phyloP scores from a whole-genome alignment of 2,329 filamentous ascomycete genomes.

The Stenocarpella maydis region DNA sequence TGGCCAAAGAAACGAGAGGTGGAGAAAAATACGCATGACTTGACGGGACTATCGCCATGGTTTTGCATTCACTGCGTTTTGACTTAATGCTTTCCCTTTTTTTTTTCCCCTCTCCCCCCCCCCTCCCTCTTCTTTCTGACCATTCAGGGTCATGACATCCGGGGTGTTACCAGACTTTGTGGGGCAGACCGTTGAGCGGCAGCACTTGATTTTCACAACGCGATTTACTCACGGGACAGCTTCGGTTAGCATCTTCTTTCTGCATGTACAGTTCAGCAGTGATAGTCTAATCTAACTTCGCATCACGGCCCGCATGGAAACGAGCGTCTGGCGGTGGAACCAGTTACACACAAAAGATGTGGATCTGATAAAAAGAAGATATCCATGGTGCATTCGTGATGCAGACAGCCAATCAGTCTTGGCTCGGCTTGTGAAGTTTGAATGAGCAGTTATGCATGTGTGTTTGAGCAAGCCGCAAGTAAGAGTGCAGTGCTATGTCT shows the following conservation, averaged over 20 bases:
- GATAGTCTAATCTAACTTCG: neutral
- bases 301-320: neutral
- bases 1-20: neutral
- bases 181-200: constrained; percentile 4
- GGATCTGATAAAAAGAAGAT: neutral
- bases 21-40: neutral
- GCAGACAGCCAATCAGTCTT: neutral
- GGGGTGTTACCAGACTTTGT: neutral
- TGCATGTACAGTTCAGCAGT: neutral
- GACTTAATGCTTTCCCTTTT: no score
- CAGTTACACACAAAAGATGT: neutral
- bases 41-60: neutral
- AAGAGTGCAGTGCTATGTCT: no score
- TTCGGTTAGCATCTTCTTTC: neutral
- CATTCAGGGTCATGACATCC: neutral
- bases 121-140: neutral
- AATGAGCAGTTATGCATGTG: no score
- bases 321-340: neutral
- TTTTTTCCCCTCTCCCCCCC: no score
- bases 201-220: neutral
- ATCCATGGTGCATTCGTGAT: neutral
- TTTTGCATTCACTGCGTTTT: neutral
- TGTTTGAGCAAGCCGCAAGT: no score
- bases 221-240: neutral
- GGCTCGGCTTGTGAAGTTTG: no score